Conservation (phyloP, 2,329 filamentous ascomycete genomes). For the Monilinia aucupariae region DNA sequence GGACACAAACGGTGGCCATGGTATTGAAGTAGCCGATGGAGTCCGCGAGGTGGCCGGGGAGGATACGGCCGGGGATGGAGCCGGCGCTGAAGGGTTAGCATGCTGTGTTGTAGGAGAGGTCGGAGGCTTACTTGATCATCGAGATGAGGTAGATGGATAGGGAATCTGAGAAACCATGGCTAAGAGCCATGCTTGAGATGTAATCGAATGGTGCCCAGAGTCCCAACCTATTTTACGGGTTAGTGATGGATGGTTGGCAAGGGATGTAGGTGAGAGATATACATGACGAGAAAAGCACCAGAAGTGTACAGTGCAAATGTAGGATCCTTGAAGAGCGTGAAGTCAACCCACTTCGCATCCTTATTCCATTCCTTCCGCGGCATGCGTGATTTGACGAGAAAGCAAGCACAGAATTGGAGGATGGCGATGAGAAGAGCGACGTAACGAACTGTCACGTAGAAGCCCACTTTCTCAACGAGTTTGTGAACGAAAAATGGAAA, state of each 20-base stretch:
- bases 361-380: conserved; percentile 5
- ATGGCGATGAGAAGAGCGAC: background rate
- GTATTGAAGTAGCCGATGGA: conserved; percentile 48
- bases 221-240: conserved; percentile 37
- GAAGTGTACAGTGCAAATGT: conserved; percentile 1
- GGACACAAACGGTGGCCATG: conserved; percentile 42
- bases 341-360: conserved; percentile 35
- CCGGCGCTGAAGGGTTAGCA: conserved; percentile 32
- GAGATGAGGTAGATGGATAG: conserved; percentile 30
- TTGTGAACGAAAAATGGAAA: conserved; percentile 30
- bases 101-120: conserved; percentile 39
- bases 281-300: conserved; percentile 14
- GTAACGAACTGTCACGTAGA: conserved; percentile 4
- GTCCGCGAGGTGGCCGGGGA: conserved; percentile 47
- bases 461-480: conserved; percentile 28
- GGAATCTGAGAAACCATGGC: conserved; percentile 48
- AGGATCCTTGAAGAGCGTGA: conserved; percentile 23
- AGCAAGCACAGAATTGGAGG: background rate
- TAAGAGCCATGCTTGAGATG: conserved; percentile 27
- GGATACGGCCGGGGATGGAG: conserved; percentile 39
- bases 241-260: background rate
- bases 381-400: conserved; percentile 6
- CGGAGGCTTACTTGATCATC: conserved; percentile 8
- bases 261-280: background rate
- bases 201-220: conserved; percentile 21